Evolutionary conservation across 495 filamentous ascomycete genomes (phyloP).

Genomic region (Tuber brumale): DNA sequence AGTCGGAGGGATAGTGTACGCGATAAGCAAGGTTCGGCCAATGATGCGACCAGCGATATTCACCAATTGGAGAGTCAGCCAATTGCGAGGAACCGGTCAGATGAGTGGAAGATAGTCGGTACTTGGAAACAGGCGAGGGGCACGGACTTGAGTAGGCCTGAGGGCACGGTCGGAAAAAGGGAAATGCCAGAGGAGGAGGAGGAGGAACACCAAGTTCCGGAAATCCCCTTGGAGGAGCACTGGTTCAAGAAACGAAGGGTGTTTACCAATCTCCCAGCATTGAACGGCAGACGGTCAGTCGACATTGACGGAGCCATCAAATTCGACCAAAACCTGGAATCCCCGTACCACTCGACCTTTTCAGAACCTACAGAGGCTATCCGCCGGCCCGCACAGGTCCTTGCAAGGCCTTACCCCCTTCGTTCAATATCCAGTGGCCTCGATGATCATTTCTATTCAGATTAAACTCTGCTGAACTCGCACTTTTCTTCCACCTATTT

Average conservation of each 20-base stretch:
- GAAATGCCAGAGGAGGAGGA: neutral
- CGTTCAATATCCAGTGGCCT: neutral
- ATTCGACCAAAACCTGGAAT: neutral
- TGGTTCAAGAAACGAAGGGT: neutral
- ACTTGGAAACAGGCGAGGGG: neutral
- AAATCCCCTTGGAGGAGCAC: neutral
- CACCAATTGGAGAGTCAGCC: neutral
- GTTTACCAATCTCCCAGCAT: neutral
- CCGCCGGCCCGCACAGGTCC: neutral
- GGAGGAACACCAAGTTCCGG: neutral
- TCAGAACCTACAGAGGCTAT: neutral
- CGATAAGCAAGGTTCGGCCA: neutral
- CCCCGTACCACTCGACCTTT: neutral
- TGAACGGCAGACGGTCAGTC: neutral
- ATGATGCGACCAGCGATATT: neutral
- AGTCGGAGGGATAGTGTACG: slow-evolving; percentile 14
- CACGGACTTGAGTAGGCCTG: neutral
- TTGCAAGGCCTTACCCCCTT: neutral
- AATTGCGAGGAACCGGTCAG: neutral
- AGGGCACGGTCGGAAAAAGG: too few relatives aligned
- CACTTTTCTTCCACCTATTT: neutral
- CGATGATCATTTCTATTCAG: neutral
- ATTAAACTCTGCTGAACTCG: neutral
- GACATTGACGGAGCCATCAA: neutral
- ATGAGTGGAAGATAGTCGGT: neutral